phyloP scores from a whole-genome alignment of 768 basidiomycete species.

The Xerocomellus chrysenteron region DNA sequence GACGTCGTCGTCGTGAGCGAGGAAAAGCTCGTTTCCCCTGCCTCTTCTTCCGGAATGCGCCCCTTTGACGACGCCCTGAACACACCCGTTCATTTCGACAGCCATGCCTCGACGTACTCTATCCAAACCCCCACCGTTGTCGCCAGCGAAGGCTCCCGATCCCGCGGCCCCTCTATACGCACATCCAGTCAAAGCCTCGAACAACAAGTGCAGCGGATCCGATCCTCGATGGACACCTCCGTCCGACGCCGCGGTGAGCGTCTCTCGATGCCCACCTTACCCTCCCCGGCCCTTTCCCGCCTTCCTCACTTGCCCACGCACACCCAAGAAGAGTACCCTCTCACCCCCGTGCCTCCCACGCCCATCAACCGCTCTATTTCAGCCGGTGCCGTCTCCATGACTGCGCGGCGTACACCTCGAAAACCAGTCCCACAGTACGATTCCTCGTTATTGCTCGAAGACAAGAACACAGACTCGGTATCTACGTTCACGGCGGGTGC shows the following conservation, averaged over 20 bases:
- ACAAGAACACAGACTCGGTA: slow-evolving; percentile 19
- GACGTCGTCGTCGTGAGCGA: slow-evolving; percentile 12
- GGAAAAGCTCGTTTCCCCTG: slow-evolving; percentile 24
- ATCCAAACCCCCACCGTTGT: slow-evolving; percentile 5
- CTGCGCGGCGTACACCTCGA: slow-evolving; percentile 38
- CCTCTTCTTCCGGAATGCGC: slow-evolving; percentile 13
- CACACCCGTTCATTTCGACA: slow-evolving; percentile 18
- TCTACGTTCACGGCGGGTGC: slow-evolving; percentile 21
- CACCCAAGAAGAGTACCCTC: slow-evolving; percentile 32
- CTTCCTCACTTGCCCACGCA: slow-evolving; percentile 15
- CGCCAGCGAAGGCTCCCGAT: slow-evolving; percentile 4
- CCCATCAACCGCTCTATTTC: slow-evolving; percentile 32
- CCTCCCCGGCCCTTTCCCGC: slow-evolving; percentile 15
- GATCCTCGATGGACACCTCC: slow-evolving; percentile 32
- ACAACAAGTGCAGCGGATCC: slow-evolving; percentile 32
- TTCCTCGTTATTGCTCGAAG: slow-evolving; percentile 28
- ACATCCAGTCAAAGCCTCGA: slow-evolving; percentile 23
- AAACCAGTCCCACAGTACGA: slow-evolving; percentile 61
- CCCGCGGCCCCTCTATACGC: slow-evolving; percentile 9
- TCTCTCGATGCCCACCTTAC: slow-evolving; percentile 30
- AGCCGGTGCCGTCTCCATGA: slow-evolving; percentile 19
- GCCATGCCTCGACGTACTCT: slow-evolving; percentile 21
- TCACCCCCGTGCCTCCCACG: slow-evolving; percentile 20
- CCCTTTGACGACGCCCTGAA: slow-evolving; percentile 21
- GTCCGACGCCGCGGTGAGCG: slow-evolving; percentile 26